Evolutionary conservation across 2,329 filamentous ascomycete species (phyloP), one percentile per base, ranked within the genome.

Genomic region (Scolecobasidium constrictum): DNA sequence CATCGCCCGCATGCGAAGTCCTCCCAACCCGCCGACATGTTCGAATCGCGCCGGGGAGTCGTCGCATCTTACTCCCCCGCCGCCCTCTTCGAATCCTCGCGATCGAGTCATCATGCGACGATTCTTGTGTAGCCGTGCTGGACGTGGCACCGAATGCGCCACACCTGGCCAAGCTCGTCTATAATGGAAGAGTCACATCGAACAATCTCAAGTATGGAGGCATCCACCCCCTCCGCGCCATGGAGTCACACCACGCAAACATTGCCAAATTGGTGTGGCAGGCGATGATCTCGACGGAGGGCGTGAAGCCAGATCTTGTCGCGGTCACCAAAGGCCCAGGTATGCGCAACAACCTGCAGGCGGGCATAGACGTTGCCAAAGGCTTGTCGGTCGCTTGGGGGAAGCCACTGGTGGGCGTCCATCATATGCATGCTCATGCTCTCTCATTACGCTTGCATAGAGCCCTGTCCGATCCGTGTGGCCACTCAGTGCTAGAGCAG

Each of bases 391-490:
- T 84, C 16, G 87, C 86, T 28, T 94, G 85, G 85, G 73, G 78
- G 49, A 73, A 87, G 28, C 88, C 90, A 3, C 66, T 96, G 22
- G 60, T 96, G 1, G 92, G 79, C 1, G 84, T 95, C 1, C 84
- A 98, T 60, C 92, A 98, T 61, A 96, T 98, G 92, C 88, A 95
- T 59, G 92, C 88, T 9, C 92, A 98, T 61, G 83, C 92, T 15
- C 66, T 98, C 48, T 96, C 92, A 15, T 84, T 90, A 13, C 73
- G 86, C 7, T 73, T 98, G 34, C 79, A 81, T 3, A 64, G 68
- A 22, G 83, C 83, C 4, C 61, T 90, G 46, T 56, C 67, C 41
- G 50, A 33, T 3, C 36, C 48, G 2, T 38, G 18, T 35, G 9
- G 13, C 18, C 2, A 20, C 3, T 12, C 23, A 6, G 35, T 17